Conservation (phyloP, 495 filamentous ascomycete genomes). For the Xylaria palmicola region DNA sequence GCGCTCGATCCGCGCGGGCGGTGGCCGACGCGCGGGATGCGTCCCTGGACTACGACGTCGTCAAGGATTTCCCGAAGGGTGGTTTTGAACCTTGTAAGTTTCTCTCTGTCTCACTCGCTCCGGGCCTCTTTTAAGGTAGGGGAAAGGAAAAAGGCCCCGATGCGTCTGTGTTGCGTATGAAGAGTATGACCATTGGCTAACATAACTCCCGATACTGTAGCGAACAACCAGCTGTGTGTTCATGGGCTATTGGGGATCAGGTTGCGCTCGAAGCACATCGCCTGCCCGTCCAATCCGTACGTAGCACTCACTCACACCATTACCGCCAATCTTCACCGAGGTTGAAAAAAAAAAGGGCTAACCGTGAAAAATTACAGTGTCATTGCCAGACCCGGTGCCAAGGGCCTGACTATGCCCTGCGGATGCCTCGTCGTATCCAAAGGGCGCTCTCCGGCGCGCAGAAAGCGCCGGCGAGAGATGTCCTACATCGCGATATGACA, state of each 20-base stretch:
- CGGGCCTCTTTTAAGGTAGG: no score
- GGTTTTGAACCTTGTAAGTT: constrained; percentile 19
- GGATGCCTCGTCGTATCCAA: constrained; percentile 15
- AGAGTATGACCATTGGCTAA: neutral
- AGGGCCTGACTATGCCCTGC: constrained; percentile 16
- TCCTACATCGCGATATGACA: constrained; percentile 16
- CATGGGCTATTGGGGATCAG: constrained; percentile 18
- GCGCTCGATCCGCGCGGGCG: constrained; percentile 17
- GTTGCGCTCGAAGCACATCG: constrained; percentile 9
- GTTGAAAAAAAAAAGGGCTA: neutral
- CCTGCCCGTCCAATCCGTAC: constrained; percentile 13
- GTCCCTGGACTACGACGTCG: constrained; percentile 17
- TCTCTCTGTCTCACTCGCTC: neutral
- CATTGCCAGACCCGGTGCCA: neutral
- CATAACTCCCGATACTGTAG: neutral
- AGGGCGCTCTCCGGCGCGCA: neutral
- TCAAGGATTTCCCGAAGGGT: constrained; percentile 18
- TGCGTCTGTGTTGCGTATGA: no score
- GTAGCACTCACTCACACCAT: no score
- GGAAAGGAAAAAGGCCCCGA: no score
- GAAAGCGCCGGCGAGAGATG: constrained; percentile 3
- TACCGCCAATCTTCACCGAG: no score
- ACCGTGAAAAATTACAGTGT: constrained; percentile 1
- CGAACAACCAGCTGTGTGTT: constrained; percentile 22
- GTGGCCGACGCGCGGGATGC: constrained; percentile 17